phyloP scores from a whole-genome alignment of 306 rosid species.

The Cucumis hystrix region DNA sequence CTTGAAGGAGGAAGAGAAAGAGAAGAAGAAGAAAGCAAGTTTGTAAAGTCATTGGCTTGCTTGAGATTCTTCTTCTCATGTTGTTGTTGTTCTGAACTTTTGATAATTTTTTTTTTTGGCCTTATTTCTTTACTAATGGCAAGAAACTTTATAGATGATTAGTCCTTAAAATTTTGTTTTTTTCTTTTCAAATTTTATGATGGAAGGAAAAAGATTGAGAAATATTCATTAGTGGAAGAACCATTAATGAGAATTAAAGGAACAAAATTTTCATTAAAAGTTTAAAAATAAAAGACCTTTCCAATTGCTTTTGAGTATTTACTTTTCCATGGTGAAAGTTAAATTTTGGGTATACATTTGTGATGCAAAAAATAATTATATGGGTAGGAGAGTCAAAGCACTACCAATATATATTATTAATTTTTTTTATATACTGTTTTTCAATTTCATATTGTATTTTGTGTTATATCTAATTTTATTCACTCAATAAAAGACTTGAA shows the following conservation, averaged over 20 bases:
- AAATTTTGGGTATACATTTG: background rate
- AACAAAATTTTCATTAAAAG: background rate
- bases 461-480: background rate
- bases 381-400: background rate
- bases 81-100: background rate
- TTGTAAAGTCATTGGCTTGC: background rate
- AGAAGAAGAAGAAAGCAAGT: background rate
- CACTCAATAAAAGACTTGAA: background rate
- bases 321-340: background rate
- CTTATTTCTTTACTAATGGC: background rate
- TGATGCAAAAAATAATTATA: background rate
- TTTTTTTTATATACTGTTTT: background rate
- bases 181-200: background rate
- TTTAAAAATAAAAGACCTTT: background rate
- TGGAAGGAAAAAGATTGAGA: background rate
- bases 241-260: background rate
- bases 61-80: background rate
- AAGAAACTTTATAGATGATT: background rate
- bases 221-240: background rate
- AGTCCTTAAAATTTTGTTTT: background rate
- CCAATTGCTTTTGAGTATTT: background rate
- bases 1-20: slow-evolving; percentile 6
- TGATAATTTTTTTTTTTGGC: background rate
- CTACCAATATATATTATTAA: too few relatives aligned
- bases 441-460: background rate